A percentile compares a stretch with the other conserved stretches of the same genome.
Conservation (phyloP, 176 grass and related monocot genomes). For the Dendrocalamus sinicus region DNA sequence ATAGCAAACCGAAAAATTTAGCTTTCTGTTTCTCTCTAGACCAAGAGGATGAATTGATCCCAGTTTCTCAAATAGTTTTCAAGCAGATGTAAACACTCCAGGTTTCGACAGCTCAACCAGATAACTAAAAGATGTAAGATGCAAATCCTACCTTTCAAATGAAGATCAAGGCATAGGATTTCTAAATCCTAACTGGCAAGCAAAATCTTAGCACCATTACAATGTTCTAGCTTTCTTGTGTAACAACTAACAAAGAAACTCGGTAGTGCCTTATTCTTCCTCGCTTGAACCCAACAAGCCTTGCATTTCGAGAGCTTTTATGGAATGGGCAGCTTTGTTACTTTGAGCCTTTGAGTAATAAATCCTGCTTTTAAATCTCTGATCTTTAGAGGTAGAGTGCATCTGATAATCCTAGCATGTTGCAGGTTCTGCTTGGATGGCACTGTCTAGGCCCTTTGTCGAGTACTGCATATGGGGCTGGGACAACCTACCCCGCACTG, state of each 20-base stretch:
- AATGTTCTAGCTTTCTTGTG: background rate
- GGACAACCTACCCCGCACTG: slow-evolving; percentile 70
- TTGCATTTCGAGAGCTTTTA: background rate
- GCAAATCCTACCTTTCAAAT: background rate
- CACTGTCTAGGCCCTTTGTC: slow-evolving; percentile 57
- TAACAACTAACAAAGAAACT: background rate
- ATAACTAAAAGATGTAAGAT: slow-evolving; percentile 36
- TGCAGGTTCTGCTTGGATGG: slow-evolving; percentile 80
- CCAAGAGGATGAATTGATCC: background rate
- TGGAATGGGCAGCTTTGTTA: slow-evolving; percentile 20
- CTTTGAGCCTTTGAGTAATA: background rate
- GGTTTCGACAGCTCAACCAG: background rate
- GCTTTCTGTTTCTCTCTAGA: slow-evolving; percentile 1
- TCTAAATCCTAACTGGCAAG: background rate
- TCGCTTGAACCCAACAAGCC: background rate
- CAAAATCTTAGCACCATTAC: slow-evolving; percentile 19
- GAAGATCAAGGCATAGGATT: background rate
- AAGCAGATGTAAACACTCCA: background rate
- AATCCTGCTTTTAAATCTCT: background rate
- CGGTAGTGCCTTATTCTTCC: background rate
- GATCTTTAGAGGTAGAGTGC: background rate
- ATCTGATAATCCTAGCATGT: slow-evolving; percentile 9
- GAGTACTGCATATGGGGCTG: slow-evolving; percentile 78
- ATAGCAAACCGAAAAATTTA: background rate
- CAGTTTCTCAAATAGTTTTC: background rate